Evolutionary conservation across 352 stramenopile genomes (phyloP).

Genomic region (Phytophthora sp.): DNA sequence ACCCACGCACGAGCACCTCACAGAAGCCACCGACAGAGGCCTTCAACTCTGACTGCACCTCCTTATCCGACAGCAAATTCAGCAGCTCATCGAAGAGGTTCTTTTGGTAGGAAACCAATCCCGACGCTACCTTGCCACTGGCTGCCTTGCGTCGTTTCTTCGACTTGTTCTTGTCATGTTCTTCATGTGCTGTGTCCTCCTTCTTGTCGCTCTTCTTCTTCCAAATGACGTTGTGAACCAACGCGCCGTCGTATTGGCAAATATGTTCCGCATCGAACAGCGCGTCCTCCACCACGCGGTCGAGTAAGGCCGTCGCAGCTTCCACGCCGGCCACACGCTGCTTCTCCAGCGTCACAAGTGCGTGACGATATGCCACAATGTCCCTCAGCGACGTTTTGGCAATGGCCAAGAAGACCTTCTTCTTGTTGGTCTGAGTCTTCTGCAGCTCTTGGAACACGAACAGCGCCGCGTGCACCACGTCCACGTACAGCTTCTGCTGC

Average conservation of each 20-base stretch:
- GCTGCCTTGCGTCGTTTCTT: slow-evolving; percentile 61
- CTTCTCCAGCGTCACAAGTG: slow-evolving; percentile 39
- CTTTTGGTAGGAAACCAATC: slow-evolving; percentile 79
- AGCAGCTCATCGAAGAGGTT: slow-evolving; percentile 81
- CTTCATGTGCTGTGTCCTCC: slow-evolving; percentile 7
- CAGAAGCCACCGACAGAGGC: slow-evolving; percentile 63
- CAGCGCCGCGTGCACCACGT: slow-evolving; percentile 56
- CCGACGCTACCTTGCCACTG: slow-evolving; percentile 22
- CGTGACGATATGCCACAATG: slow-evolving; percentile 62
- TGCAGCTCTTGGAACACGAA: slow-evolving; percentile 83
- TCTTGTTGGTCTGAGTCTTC: slow-evolving; percentile 88
- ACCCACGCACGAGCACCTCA: slow-evolving; percentile 68
- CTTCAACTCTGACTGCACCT: slow-evolving; percentile 42
- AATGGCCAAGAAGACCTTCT: slow-evolving; percentile 85
- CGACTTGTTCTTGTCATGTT: slow-evolving; percentile 26
- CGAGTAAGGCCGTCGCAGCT: slow-evolving; percentile 41
- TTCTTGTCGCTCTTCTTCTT: slow-evolving; percentile 13
- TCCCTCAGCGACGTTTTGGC: slow-evolving; percentile 79
- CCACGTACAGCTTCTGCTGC: slow-evolving; percentile 37
- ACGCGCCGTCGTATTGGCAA: slow-evolving; percentile 69
- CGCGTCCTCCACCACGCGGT: slow-evolving; percentile 70
- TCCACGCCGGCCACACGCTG: slow-evolving; percentile 20
- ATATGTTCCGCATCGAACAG: slow-evolving; percentile 84
- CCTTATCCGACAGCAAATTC: slow-evolving; percentile 53
- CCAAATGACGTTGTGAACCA: slow-evolving; percentile 49